These are phyloP conservation scores for Lepidium didymum DNA, from an alignment of 345 rosid species.

Conservation along the genomic window DNA sequence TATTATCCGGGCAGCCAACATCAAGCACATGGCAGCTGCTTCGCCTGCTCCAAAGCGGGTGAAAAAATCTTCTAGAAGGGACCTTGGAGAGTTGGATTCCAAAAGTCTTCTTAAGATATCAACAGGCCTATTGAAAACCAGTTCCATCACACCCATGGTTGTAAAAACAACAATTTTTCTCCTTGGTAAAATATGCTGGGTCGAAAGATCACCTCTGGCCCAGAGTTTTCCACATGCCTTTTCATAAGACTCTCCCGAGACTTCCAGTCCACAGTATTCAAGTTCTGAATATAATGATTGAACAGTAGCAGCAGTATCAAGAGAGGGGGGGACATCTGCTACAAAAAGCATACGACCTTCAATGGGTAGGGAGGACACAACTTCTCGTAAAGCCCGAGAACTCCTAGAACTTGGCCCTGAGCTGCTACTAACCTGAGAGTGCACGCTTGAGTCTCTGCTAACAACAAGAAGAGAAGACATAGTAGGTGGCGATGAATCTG, in stretches of 20 bases:
- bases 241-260: conserved; percentile 65
- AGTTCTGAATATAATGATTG: conserved; percentile 79
- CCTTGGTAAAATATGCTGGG: conserved; percentile 88
- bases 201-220: conserved; percentile 92
- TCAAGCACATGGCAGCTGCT: conserved; percentile 98
- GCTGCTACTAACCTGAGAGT: conserved; percentile 52
- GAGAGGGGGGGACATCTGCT: conserved; percentile 79
- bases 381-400: conserved; percentile 79
- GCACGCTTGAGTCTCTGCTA: conserved; percentile 73
- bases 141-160: conserved; percentile 98
- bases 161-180: conserved; percentile 79
- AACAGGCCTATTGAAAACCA: conserved; percentile 90
- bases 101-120: conserved; percentile 86
- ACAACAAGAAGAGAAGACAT: conserved; percentile 86
- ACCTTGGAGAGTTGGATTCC: conserved; percentile 75
- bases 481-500: conserved; percentile 86
- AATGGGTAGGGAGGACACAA: conserved; percentile 77
- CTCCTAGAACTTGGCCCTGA: conserved; percentile 62
- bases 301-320: conserved; percentile 72
- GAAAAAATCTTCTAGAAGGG: conserved; percentile 84
- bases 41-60: conserved; percentile 94
- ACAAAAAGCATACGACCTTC: conserved; percentile 99
- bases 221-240: conserved; percentile 81
- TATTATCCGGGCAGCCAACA: conserved; percentile 87
- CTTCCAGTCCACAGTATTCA: conserved; percentile 69